phyloP scores from a whole-genome alignment of 495 filamentous ascomycete genomes.

The Xylaria grammica region DNA sequence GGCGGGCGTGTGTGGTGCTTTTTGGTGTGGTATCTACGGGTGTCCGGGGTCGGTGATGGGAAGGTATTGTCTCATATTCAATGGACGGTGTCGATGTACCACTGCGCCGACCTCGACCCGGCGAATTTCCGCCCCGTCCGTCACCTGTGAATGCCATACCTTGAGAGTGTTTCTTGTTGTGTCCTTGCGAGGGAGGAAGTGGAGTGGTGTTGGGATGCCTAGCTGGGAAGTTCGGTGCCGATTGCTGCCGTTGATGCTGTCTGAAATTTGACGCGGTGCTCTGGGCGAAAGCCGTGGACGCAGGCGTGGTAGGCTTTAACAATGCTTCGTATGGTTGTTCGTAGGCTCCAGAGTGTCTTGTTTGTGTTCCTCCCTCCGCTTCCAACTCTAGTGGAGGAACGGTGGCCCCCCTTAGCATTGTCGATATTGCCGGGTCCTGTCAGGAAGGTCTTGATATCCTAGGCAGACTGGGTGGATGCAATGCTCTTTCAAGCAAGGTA shows the following conservation, averaged over 20 bases:
- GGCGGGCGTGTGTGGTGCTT: conserved; percentile 45
- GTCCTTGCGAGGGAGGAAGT: conserved; percentile 38
- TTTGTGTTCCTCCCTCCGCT: conserved; percentile 10
- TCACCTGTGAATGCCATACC: conserved; percentile 54
- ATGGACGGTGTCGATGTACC: conserved; percentile 24
- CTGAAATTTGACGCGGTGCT: conserved; percentile 32
- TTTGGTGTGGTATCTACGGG: conserved; percentile 39
- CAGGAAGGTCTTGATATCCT: conserved; percentile 24
- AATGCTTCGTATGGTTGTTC: conserved; percentile 21
- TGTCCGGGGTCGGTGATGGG: conserved; percentile 27
- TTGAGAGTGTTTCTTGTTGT: conserved; percentile 35
- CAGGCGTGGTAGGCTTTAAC: conserved; percentile 9
- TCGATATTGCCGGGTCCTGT: conserved; percentile 47
- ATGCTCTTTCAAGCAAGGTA: conserved; percentile 2
- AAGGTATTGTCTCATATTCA: conserved; percentile 41
- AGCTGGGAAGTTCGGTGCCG: conserved; percentile 45
- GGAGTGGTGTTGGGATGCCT: conserved; percentile 38
- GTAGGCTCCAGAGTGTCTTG: not conserved
- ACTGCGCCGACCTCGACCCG: conserved; percentile 42
- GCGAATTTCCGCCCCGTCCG: conserved; percentile 36
- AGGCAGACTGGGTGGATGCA: conserved; percentile 13
- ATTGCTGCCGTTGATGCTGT: conserved; percentile 50
- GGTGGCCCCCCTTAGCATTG: conserved; percentile 51
- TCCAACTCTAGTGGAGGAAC: conserved; percentile 18
- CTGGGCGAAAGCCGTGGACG: conserved; percentile 29